Evolutionary conservation across 352 stramenopile genomes (phyloP), one percentile per base, ranked within the genome.

Genomic region (Globisporangium solare): DNA sequence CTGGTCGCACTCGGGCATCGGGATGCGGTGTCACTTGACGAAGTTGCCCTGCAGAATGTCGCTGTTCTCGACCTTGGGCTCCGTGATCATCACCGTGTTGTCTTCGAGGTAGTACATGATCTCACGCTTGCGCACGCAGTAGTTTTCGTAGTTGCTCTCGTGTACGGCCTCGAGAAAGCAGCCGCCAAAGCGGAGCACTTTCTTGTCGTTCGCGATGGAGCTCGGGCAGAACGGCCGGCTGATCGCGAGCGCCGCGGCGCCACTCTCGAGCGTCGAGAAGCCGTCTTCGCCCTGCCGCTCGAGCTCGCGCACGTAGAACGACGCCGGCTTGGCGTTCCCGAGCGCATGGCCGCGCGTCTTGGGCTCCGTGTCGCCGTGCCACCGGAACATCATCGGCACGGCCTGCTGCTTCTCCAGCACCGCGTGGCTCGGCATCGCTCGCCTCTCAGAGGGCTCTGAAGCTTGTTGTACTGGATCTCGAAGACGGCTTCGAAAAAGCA

Each of bases 41-140:
- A 96, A 96, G 56, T 89, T 94, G 45, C 89, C 88, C 61, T 96
- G 83, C 32, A 89, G 54, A 22, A 96, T 91, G 39, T 89, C 89
- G 58, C 82, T 94, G 71, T 97, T 97, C 55, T 92, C 81, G 18
- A 92, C 61, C 55, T 92, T 94, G 11, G 83, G 77, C 67, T 97
- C 89, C 2, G 83, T 89, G 56, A 97, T 88, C 66, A 95, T 79
- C 35, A 96, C 61, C 40, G 80, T 94, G 63, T 95, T 72, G 61
- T 97, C 89, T 24, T 93, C 83, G 21, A 96, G 76, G 63, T 95
- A 95, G 49, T 90, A 89, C 45, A 97, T 64, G 8, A 92, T 66
- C 47, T 96, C 76, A 48, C 75, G 92, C 48, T 69, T 74, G 37
- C 75, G 92, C 53, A 88, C 81, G 63, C 71, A 78, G 60, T 89